Evolutionary conservation across 1,284 basidiomycete genomes (phyloP), one percentile per base, ranked within the genome.

Genomic region (Leccinum solheimii): DNA sequence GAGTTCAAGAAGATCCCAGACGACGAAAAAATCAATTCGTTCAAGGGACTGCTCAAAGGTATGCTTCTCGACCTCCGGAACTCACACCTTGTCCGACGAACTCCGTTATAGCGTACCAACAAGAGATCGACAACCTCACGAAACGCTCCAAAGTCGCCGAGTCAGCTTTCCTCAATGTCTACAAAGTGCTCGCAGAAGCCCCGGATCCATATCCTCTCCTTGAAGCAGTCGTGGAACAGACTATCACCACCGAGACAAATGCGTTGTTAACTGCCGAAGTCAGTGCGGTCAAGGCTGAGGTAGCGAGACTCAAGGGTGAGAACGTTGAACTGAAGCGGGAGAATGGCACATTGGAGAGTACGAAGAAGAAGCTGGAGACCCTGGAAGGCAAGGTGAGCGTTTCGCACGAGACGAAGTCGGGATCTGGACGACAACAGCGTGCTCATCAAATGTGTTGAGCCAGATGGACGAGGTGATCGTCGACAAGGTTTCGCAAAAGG

Each of bases 161-260:
- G 80, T 96, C 92, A 69, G 92, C 95, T 0, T 97, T 99, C 76
- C 80, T 98, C 34, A 92, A 90, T 68, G 88, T 96, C 13, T 97
- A 97, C 82, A 97, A 97, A 75, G 86, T 96, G 21, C 77, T 99
- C 3, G 92, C 94, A 0, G 94, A 97, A 71, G 95, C 94, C 6
- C 95, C 96, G 0, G 97, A 99, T 76, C 97, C 97, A 16, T 97
- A 95, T 72, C 97, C 97, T 5, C 81, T 98, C 5, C 86, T 99
- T 14, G 96, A 99, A 71, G 92, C 89, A 36, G 94, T 95, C 5
- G 90, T 98, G 26, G 92, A 97, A 71, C 94, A 97, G 80, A 88
- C 94, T 8, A 90, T 95, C 59, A 91, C 92, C 70, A 87, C 93
- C 8, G 86, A 73, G 38, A 59, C 68, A 45, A 74, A 74, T 14